These are phyloP conservation scores for Heterobasidion annosum DNA, from an alignment of 1,284 basidiomycete genomes.

Conservation along the genomic window DNA sequence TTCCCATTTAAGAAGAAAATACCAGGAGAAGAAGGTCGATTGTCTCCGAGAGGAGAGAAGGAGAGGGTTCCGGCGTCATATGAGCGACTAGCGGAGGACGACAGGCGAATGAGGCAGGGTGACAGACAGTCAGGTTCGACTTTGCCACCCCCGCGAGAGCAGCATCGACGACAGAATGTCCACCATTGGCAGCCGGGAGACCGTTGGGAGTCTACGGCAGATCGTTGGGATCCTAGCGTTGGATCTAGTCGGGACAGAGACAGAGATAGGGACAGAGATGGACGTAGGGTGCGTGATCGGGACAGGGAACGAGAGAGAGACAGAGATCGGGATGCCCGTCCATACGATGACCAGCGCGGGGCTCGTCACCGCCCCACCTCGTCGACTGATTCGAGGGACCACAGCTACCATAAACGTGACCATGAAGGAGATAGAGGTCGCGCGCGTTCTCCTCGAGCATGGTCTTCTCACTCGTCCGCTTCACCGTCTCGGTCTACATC, in stretches of 20 bases:
- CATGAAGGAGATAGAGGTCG: conserved; percentile 6
- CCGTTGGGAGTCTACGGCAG: conserved; percentile 3
- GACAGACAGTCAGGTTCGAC: not conserved
- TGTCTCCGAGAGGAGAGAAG: not conserved
- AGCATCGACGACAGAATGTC: not conserved
- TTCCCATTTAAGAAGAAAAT: conserved; percentile 68
- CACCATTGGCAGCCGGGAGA: not conserved
- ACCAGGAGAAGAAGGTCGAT: conserved; percentile 9
- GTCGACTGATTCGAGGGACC: not conserved
- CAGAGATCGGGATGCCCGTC: not conserved
- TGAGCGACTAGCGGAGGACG: conserved; percentile 34
- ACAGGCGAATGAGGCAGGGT: conserved; percentile 13
- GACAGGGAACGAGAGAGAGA: conserved; percentile 4
- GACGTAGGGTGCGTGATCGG: not conserved
- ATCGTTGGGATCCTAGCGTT: conserved; percentile 18
- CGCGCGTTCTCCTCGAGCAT: conserved; percentile 1
- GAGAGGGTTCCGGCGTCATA: conserved; percentile 22
- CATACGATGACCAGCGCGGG: not conserved
- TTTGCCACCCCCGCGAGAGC: not conserved
- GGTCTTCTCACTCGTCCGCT: conserved; percentile 6
- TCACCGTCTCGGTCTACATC: conserved; percentile 17
- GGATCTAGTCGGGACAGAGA: conserved; percentile 5
- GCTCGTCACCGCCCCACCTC: not conserved
- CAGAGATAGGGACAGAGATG: conserved; percentile 18
- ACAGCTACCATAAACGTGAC: not conserved